Evolutionary conservation across 2,329 filamentous ascomycete species (phyloP).

Genomic region (Diaporthe australafricana): DNA sequence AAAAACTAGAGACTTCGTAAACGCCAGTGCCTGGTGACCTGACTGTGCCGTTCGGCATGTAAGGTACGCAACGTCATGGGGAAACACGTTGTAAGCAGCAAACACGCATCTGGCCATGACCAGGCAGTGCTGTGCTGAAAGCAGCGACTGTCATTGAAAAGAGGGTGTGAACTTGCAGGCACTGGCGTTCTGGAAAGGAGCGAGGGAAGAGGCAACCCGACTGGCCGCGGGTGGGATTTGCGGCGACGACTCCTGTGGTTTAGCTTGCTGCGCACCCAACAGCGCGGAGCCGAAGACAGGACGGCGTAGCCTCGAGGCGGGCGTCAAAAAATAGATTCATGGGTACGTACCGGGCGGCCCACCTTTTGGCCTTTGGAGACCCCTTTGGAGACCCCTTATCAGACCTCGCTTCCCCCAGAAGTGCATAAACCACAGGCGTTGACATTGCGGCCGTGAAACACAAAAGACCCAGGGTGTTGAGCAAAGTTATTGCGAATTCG

Average conservation of each 20-base stretch:
- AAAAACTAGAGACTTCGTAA: slow-evolving; percentile 22
- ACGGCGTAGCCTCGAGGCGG: background rate
- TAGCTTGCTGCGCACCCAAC: slow-evolving; percentile 15
- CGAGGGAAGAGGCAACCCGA: slow-evolving; percentile 22
- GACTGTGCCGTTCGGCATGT: background rate
- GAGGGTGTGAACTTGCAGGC: slow-evolving; percentile 11
- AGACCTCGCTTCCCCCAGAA: slow-evolving; percentile 28
- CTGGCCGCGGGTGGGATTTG: slow-evolving; percentile 5
- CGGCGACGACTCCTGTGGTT: background rate
- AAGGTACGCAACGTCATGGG: slow-evolving; percentile 5
- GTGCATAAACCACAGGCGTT: slow-evolving; percentile 24
- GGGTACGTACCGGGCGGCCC: slow-evolving; percentile 9
- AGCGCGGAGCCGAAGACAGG: slow-evolving; percentile 24
- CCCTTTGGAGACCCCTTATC: slow-evolving; percentile 23
- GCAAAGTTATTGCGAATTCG: slow-evolving; percentile 12
- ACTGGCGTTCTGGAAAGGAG: slow-evolving; percentile 4
- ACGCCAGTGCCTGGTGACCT: slow-evolving; percentile 24
- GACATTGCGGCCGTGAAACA: slow-evolving; percentile 30
- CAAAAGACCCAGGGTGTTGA: background rate
- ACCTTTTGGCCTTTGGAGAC: slow-evolving; percentile 3
- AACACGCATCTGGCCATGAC: background rate
- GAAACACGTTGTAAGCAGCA: slow-evolving; percentile 1
- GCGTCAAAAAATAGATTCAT: slow-evolving; percentile 33
- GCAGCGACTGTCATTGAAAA: background rate
- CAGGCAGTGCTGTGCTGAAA: background rate